Base-by-base conservation (phyloP, 768 basidiomycete species). In the Chalciporus piperatus region DNA sequence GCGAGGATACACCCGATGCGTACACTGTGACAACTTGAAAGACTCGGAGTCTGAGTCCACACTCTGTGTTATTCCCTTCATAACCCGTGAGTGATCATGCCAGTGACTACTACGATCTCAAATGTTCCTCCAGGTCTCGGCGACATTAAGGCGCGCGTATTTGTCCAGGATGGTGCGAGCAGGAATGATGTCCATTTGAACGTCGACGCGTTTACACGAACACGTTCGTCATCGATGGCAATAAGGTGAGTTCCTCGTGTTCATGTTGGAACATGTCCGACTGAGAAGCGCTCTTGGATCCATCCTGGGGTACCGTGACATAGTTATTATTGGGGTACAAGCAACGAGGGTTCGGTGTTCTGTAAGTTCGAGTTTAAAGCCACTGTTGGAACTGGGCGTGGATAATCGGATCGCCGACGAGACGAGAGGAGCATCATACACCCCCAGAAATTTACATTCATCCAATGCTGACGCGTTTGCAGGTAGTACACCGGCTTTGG, bases 401-500 rank as follows among this genome's bases (percentile, higher is more conserved):
- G 28, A 30, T 7, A 37, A n/a, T 39, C 28, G 23, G 16, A 22
- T 22, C 22, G 22, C 22, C 22, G 22, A 22, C 22, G 22, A 22
- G 22, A 22, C 22, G 22, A n/a, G n/a, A n/a, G n/a, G n/a, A n/a
- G n/a, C n/a, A 22, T 22, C 22, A 22, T 22, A 22, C 22, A 22
- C 2, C 22, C 22, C 22, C 22, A 22, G 22, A n/a, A n/a, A 2
- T 22, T 22, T 22, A 27, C 27, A 27, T 9, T 28, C 22, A 25
- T 33, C 22, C 20, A 10, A 27, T 32, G 37, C 41, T 58, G 46
- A 56, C 19, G 20, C 6, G 45, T 14, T 27, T 3, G 4, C 59
- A 92, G 92, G 60, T n/a, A n/a, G n/a, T 92, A 80, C 61, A 94
- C 93, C 55, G 92, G 92, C 4, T 95, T 93, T 58, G 91, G n/a